Conservation (phyloP, 768 basidiomycete genomes). For the Xanthoconium purpureum region DNA sequence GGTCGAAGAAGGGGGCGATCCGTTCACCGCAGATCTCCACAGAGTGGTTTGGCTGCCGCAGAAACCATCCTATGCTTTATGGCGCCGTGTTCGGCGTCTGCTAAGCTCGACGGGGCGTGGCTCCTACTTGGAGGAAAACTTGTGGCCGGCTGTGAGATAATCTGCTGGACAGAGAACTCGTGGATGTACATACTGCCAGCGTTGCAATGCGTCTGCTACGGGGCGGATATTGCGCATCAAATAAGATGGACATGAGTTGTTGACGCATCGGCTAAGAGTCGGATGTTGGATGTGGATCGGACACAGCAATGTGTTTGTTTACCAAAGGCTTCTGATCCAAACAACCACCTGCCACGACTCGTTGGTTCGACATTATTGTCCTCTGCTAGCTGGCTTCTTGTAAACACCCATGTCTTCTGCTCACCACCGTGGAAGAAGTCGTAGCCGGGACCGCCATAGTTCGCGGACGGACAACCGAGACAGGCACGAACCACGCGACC, state of each 20-base stretch:
- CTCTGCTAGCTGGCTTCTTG: neutral
- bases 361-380: neutral
- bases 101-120: slow-evolving; percentile 6
- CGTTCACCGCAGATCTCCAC: slow-evolving; percentile 6
- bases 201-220: slow-evolving; percentile 19
- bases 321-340: slow-evolving; percentile 26
- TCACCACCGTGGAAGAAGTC: slow-evolving; percentile 22
- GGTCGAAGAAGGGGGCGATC: neutral
- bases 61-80: neutral
- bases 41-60: neutral
- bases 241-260: slow-evolving; percentile 6
- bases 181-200: slow-evolving; percentile 8
- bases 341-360: slow-evolving; percentile 15
- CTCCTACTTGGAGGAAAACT: slow-evolving; percentile 22
- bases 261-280: slow-evolving; percentile 22
- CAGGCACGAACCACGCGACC: slow-evolving; percentile 18
- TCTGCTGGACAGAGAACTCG: slow-evolving; percentile 8
- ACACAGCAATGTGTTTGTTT: slow-evolving; percentile 23
- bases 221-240: slow-evolving; percentile 28
- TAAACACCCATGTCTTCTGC: slow-evolving; percentile 19
- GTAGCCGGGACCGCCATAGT: slow-evolving; percentile 15
- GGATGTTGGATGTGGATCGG: slow-evolving; percentile 17
- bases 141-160: slow-evolving; percentile 23
- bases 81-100: slow-evolving; percentile 2
- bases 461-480: slow-evolving; percentile 14